These are phyloP conservation scores for Chlamydomonas urium DNA, from an alignment of 139 green algal genomes.

Conservation along the genomic window DNA sequence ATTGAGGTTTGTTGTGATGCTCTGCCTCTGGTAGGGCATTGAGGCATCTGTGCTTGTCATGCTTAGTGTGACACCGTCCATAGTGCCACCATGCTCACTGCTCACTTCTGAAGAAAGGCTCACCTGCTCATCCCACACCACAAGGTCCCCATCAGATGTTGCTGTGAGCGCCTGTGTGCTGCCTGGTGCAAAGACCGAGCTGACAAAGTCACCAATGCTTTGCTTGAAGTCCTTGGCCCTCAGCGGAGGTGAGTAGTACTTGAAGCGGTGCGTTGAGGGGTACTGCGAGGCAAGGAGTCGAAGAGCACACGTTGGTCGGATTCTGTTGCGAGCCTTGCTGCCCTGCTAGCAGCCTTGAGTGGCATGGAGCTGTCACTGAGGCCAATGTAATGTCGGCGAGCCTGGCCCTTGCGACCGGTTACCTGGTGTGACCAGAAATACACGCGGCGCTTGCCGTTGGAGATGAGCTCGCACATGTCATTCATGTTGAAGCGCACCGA, in stretches of 20 bases:
- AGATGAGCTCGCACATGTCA: conserved; percentile 56
- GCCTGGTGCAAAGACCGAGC: conserved; percentile 55
- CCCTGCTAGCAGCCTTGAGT: too few species aligned
- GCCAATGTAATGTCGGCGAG: too few species aligned
- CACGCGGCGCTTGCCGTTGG: conserved; percentile 55
- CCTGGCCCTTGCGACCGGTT: too few species aligned
- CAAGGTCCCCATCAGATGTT: conserved; percentile 66
- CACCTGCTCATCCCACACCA: conserved; percentile 77
- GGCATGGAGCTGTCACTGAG: too few species aligned
- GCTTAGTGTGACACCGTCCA: too few species aligned
- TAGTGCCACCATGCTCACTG: too few species aligned
- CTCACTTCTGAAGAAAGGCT: too few species aligned
- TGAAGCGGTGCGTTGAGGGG: conserved; percentile 25
- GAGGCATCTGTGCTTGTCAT: too few species aligned
- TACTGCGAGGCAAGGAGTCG: conserved; percentile 1
- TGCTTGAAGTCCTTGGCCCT: conserved; percentile 65
- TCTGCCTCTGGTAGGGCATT: too few species aligned
- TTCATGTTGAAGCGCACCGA: conserved; percentile 56
- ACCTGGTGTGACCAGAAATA: conserved; percentile 61
- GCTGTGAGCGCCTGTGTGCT: conserved; percentile 46
- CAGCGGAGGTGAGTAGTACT: conserved; percentile 64
- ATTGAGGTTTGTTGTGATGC: too few species aligned
- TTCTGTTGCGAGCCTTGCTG: too few species aligned
- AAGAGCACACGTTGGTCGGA: too few species aligned
- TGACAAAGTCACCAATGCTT: conserved; percentile 56